Evolutionary conservation across 179 eudicot genomes (phyloP).

Genomic region (Beta corolliflora): DNA sequence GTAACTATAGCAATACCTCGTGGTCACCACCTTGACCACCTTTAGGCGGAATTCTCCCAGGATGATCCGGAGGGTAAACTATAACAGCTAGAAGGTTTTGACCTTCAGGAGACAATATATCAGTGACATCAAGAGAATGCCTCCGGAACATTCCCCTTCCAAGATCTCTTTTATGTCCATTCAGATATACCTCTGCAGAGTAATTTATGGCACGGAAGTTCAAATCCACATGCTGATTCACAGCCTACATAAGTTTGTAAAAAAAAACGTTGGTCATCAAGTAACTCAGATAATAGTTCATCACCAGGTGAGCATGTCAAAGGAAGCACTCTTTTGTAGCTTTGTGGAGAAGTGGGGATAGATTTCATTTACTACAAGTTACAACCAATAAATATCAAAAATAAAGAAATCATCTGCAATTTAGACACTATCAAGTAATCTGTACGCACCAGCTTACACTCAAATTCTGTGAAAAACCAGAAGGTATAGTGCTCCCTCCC

Average conservation of each 20-base stretch:
- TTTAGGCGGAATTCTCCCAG: constrained; percentile 78
- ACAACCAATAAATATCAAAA: neutral
- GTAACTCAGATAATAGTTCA: neutral
- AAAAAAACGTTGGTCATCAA: neutral
- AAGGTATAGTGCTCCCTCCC: constrained; percentile 94
- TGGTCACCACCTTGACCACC: constrained; percentile 99
- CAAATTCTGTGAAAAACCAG: constrained; percentile 87
- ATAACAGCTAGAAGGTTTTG: constrained; percentile 86
- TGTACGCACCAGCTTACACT: constrained; percentile 71
- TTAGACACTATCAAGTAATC: neutral
- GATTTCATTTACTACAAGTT: neutral
- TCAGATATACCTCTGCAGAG: constrained; percentile 85
- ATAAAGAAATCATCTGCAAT: neutral
- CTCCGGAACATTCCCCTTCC: constrained; percentile 98
- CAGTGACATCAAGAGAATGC: constrained; percentile 82
- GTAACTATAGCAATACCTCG: constrained; percentile 46
- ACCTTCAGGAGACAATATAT: constrained; percentile 67
- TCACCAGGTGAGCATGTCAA: constrained; percentile 1
- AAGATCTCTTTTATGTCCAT: constrained; percentile 75
- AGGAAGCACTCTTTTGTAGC: neutral
- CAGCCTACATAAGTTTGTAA: constrained; percentile 43
- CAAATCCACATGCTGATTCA: constrained; percentile 75
- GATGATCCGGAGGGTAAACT: constrained; percentile 98
- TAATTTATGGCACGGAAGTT: constrained; percentile 94
- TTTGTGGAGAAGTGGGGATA: neutral